These are phyloP conservation scores for Dissophora ornata DNA, from an alignment of 192 early-diverging fungal genomes.

Conservation along the genomic window DNA sequence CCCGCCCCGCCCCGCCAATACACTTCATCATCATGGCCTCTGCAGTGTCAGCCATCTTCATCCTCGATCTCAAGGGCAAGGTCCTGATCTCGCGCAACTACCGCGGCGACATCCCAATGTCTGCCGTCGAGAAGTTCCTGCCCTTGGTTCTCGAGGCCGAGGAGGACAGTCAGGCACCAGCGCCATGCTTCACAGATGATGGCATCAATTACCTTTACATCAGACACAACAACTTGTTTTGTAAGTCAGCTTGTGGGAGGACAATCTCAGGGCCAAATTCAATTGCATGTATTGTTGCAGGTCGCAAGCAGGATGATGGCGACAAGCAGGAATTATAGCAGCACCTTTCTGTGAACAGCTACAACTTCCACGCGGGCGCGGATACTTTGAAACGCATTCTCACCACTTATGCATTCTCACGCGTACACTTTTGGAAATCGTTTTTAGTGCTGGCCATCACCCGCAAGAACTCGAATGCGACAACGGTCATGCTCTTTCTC, in stretches of 20 bases:
- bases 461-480: constrained; percentile 97
- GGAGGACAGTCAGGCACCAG: constrained; percentile 89
- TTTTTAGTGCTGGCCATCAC: constrained; percentile 89
- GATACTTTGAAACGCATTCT: no score
- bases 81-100: constrained; percentile 98
- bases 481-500: constrained; percentile 93
- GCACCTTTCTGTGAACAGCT: no score
- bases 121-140: constrained; percentile 97
- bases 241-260: constrained; percentile 63
- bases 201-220: constrained; percentile 97
- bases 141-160: constrained; percentile 93
- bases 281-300: no score
- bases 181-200: constrained; percentile 94
- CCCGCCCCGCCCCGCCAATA: no score
- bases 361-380: no score
- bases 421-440: no score
- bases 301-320: background rate
- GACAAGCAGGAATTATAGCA: no score
- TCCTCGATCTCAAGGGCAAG: constrained; percentile 98
- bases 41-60: constrained; percentile 80
- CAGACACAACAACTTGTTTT: constrained; percentile 93
- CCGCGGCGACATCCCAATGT: constrained; percentile 97
- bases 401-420: no score
- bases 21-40: constrained; percentile 40
- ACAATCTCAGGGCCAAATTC: no score